These are phyloP conservation scores for Venturia asperata DNA, from an alignment of 2,329 filamentous ascomycete species.

Conservation along the genomic window DNA sequence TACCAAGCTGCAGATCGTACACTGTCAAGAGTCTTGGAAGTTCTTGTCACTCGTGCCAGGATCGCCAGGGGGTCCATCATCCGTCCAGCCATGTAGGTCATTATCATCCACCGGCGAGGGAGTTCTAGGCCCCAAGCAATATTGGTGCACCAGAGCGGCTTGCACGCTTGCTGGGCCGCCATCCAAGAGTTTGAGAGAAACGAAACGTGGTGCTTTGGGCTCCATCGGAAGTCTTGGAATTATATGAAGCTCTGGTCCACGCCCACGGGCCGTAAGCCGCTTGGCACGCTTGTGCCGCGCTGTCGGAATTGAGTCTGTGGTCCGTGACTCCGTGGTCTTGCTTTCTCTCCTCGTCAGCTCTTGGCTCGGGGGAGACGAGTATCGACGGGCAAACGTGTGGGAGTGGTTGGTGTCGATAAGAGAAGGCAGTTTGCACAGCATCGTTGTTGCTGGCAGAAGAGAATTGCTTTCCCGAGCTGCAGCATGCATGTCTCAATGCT, in stretches of 20 bases:
- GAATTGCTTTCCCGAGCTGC: not conserved
- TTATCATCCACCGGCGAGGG: not conserved
- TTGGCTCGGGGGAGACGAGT: not conserved
- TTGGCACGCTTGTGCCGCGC: not conserved
- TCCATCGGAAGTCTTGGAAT: not conserved
- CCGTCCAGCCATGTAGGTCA: no score
- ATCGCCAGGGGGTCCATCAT: not conserved
- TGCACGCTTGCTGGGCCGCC: not conserved
- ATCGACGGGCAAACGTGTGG: not conserved
- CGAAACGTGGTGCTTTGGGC: not conserved
- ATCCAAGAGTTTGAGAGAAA: not conserved
- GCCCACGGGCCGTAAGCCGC: not conserved
- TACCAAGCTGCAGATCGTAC: conserved; percentile 8
- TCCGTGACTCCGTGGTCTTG: not conserved
- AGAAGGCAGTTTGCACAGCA: not conserved
- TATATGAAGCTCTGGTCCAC: not conserved
- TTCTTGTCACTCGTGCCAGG: not conserved
- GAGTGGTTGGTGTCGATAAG: not conserved
- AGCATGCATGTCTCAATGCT: not conserved
- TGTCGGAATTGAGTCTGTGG: not conserved
- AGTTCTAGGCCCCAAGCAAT: not conserved
- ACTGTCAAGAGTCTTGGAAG: not conserved
- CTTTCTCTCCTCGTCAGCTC: not conserved
- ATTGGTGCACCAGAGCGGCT: not conserved
- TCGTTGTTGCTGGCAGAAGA: not conserved